These are phyloP conservation scores for Huntiella bhutanensis DNA, from an alignment of 2,329 filamentous ascomycete species.

Conservation along the genomic window DNA sequence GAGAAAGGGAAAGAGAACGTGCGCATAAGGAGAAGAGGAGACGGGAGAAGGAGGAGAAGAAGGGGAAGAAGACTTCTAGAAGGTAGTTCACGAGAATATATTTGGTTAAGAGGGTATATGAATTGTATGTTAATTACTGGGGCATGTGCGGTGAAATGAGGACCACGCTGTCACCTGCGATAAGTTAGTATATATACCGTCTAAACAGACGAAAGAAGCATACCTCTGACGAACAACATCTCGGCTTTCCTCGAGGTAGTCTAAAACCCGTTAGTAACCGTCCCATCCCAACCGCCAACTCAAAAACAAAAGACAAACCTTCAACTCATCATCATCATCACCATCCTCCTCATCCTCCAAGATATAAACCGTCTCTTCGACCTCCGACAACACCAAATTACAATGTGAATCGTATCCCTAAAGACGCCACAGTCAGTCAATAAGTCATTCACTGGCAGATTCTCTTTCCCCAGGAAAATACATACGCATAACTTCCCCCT, in stretches of 20 bases:
- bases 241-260: conserved; percentile 93
- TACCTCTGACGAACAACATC: conserved; percentile 96
- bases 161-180: conserved; percentile 50
- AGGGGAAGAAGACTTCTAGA: neutral
- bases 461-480: neutral
- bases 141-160: conserved; percentile 46
- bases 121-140: too few species aligned
- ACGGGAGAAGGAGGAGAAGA: neutral
- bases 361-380: conserved; percentile 91
- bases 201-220: conserved; percentile 15
- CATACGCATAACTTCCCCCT: conserved; percentile 86
- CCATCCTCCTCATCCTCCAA: conserved; percentile 23
- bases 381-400: conserved; percentile 88
- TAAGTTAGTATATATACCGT: neutral
- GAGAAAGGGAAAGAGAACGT: neutral
- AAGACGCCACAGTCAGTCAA: too few species aligned
- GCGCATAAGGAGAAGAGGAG: neutral
- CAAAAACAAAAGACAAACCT: conserved; percentile 29
- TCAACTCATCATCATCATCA: conserved; percentile 37
- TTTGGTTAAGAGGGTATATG: too few species aligned
- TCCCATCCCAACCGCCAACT: neutral
- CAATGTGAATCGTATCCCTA: conserved; percentile 98
- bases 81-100: too few species aligned
- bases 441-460: too few species aligned
- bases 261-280: conserved; percentile 23